Evolutionary conservation across 192 early-diverging fungal species (phyloP).

Genomic region (Anaeromyces robustus): DNA sequence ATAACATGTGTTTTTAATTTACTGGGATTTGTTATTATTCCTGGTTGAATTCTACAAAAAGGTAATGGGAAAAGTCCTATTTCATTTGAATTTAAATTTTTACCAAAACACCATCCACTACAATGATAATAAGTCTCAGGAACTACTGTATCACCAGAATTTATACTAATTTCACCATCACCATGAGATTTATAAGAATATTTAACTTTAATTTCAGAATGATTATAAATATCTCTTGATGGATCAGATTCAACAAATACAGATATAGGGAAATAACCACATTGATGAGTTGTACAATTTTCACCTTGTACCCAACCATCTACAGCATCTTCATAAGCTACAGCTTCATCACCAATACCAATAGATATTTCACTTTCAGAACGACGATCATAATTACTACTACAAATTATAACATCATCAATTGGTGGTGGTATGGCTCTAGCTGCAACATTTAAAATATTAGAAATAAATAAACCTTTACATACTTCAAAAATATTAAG

Average conservation of each 20-base stretch:
- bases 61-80: background rate
- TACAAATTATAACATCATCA: background rate
- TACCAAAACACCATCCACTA: background rate
- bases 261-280: background rate
- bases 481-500: background rate
- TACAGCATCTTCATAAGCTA: background rate
- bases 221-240: background rate
- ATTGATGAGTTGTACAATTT: background rate
- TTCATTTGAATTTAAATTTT: background rate
- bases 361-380: background rate
- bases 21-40: background rate
- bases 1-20: background rate
- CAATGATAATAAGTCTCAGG: background rate
- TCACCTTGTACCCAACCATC: background rate
- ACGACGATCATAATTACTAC: background rate
- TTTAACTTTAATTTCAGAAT: background rate
- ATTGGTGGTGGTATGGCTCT: background rate
- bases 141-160: background rate
- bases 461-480: background rate
- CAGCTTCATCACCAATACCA: background rate
- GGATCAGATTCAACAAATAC: background rate
- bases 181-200: background rate
- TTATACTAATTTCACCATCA: background rate
- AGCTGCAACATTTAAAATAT: background rate
- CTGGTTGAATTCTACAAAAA: background rate